Base-by-base conservation (phyloP, 1,139 yeast species). In the Diutina pseudorugosa region DNA sequence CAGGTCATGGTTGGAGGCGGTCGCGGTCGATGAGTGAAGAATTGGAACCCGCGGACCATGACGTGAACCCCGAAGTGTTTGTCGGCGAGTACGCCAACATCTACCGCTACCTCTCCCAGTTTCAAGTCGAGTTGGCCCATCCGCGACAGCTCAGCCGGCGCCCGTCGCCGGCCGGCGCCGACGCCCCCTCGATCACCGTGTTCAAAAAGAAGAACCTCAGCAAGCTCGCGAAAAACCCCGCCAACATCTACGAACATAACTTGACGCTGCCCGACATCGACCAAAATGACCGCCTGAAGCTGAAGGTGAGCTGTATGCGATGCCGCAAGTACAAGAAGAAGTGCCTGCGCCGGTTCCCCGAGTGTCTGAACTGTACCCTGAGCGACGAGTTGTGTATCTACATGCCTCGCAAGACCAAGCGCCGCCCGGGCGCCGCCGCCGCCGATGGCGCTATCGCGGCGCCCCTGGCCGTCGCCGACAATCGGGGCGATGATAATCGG, bases 31-130 rank as follows among this genome's bases (percentile, higher is more conserved):
- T 45, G 49, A 45, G 49, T 45, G 49, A 45, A 23, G 18, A 16
- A 18, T 27, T 27, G 40, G 49, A 45, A 27, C 40, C 30, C 27
- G 30, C 49, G 21, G 49, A 45, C n/a, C 49, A 45, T n/a, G 49
- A 33, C 16, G 49, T 33, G 36, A 45, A 45, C n/a, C 36, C 27
- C 18, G 49, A 45, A 33, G 49, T 45, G 27, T 45, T 45, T 27
- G 49, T 45, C 23, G 49, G 49, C 49, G 49, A 45, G 40, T 45
- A 45, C 49, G 49, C 49, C 49, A 45, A 45, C 18, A 45, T 45
- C 36, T 45, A 45, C 27, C 41, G 40, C 8, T 45, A 45, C 40
- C 49, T 45, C 16, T n/a, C 16, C 3, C 49, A 27, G 23, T 45
- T 45, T 27, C 49, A 27, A 16, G 41, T 45, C 23, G 40, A 45